Evolutionary conservation across 1,284 basidiomycete species (phyloP).

Genomic region (Erythrobasidium hasegawianum): DNA sequence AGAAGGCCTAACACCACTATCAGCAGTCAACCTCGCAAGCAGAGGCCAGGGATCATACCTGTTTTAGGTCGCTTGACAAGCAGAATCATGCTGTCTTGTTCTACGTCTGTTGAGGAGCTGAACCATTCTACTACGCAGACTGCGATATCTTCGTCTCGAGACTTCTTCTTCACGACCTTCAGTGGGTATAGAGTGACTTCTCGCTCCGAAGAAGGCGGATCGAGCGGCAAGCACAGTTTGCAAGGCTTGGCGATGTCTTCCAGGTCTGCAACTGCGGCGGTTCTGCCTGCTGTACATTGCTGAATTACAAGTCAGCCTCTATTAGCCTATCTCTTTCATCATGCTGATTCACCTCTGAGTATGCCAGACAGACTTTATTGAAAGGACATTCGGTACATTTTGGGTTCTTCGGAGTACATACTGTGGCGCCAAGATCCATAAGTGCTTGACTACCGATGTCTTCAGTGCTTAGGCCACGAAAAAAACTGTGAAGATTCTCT

Average conservation of each 20-base stretch:
- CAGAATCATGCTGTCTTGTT: constrained; percentile 60
- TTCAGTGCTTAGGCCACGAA: not conserved
- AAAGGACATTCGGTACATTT: constrained; percentile 70
- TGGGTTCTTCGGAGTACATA: constrained; percentile 80
- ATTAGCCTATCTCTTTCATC: too few relatives aligned
- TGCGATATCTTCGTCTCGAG: constrained; percentile 75
- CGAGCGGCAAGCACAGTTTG: constrained; percentile 65
- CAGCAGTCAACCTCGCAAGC: not conserved
- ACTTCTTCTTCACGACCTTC: constrained; percentile 76
- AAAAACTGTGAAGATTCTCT: not conserved
- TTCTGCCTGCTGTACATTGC: constrained; percentile 28
- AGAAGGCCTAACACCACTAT: constrained; percentile 64
- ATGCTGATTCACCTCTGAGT: constrained; percentile 55
- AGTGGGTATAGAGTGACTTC: constrained; percentile 75
- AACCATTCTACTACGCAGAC: constrained; percentile 82
- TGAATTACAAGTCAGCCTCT: not conserved
- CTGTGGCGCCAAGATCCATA: constrained; percentile 68
- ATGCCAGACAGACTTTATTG: constrained; percentile 63
- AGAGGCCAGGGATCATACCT: constrained; percentile 55
- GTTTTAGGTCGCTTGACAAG: constrained; percentile 76
- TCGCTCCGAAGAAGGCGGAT: constrained; percentile 42
- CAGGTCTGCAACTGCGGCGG: constrained; percentile 56
- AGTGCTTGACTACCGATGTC: constrained; percentile 40
- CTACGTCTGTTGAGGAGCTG: constrained; percentile 41
- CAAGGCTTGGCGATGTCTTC: constrained; percentile 60